Percentiles rank a stretch among this genome's conserved stretches.
Evolutionary conservation across 2,329 filamentous ascomycete species (phyloP).

Genomic region (Verticillium longisporum): DNA sequence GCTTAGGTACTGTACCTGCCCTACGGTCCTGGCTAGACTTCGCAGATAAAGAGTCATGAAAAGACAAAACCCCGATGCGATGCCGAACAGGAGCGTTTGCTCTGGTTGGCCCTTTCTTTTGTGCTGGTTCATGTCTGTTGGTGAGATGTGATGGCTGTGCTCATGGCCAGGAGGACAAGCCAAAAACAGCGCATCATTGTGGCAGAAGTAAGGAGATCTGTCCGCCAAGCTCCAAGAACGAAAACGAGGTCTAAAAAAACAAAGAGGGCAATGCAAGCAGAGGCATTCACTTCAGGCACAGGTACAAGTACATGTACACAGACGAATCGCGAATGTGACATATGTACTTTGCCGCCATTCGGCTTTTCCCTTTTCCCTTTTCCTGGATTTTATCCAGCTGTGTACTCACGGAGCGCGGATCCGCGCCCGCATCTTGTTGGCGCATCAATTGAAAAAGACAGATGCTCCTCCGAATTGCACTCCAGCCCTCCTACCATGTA

Average conservation of each 20-base stretch:
- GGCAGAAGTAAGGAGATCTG: background rate
- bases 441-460: too few relatives aligned
- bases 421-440: background rate
- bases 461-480: too few relatives aligned
- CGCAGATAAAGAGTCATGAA: constrained; percentile 1
- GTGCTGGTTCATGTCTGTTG: background rate
- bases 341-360: background rate
- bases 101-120: background rate
- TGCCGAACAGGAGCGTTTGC: background rate
- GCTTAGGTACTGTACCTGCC: background rate
- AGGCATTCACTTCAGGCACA: background rate
- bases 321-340: background rate
- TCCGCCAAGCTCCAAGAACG: background rate
- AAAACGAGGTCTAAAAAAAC: background rate
- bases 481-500: too few relatives aligned
- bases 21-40: background rate
- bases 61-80: background rate
- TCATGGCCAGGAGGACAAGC: background rate
- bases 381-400: background rate
- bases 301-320: background rate
- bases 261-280: background rate
- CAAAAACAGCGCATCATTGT: background rate
- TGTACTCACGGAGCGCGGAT: background rate
- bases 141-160: background rate
- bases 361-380: background rate